phyloP scores from a whole-genome alignment of 352 stramenopile genomes.

The Pythium angustatum region DNA sequence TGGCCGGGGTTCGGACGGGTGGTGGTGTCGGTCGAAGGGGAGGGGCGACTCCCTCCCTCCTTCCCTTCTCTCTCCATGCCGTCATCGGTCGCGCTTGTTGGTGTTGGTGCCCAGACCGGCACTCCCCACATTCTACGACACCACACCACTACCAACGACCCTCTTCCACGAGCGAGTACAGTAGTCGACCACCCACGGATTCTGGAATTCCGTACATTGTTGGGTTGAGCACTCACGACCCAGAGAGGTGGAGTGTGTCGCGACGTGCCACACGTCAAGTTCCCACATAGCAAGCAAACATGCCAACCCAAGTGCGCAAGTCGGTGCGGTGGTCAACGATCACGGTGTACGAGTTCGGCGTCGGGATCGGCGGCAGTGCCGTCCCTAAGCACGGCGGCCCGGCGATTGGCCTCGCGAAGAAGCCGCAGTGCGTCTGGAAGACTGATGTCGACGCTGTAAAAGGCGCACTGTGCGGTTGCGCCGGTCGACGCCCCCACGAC shows the following conservation, averaged over 20 bases:
- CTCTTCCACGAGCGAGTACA: background rate
- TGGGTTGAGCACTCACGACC: background rate
- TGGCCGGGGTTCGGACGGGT: conserved; percentile 18
- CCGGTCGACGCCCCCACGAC: background rate
- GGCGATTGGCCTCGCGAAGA: conserved; percentile 41
- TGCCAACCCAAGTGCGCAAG: conserved; percentile 27
- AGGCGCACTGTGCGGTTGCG: conserved; percentile 11
- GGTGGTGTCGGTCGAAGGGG: conserved; percentile 18
- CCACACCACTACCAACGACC: background rate
- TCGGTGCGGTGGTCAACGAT: conserved; percentile 53
- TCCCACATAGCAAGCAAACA: background rate
- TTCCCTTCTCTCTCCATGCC: conserved; percentile 16
- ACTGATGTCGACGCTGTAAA: conserved; percentile 36
- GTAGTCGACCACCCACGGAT: background rate
- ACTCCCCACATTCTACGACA: conserved; percentile 11
- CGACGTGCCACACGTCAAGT: background rate
- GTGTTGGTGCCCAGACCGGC: conserved; percentile 6
- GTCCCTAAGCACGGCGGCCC: conserved; percentile 49
- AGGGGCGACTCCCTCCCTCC: conserved; percentile 1
- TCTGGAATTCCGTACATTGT: conserved; percentile 6
- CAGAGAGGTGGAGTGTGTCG: background rate
- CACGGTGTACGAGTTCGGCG: conserved; percentile 59
- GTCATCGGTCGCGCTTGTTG: conserved; percentile 15
- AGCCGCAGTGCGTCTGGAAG: conserved; percentile 37
- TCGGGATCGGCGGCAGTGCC: conserved; percentile 44